phyloP scores from a whole-genome alignment of 75 land plant genomes.

The Isoetes taiwanensis region DNA sequence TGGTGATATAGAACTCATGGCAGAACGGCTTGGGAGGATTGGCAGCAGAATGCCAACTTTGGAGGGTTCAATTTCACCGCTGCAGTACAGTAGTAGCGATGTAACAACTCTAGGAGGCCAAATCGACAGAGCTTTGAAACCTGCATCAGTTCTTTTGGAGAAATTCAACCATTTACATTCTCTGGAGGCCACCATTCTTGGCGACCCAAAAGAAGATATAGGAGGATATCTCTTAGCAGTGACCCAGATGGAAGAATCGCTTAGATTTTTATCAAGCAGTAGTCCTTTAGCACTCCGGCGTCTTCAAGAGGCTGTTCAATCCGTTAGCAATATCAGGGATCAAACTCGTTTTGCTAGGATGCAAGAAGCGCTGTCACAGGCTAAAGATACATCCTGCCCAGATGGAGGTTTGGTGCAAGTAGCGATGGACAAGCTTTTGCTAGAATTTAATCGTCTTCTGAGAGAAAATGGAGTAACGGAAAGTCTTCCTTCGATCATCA shows the following conservation, averaged over 20 bases:
- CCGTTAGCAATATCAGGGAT: background rate
- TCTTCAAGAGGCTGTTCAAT: slow-evolving; percentile 44
- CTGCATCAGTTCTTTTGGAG: slow-evolving; percentile 42
- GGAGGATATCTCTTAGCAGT: slow-evolving; percentile 24
- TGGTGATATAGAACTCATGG: slow-evolving; percentile 12
- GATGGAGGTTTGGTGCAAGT: slow-evolving; percentile 44
- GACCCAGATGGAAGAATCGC: slow-evolving; percentile 47
- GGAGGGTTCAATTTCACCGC: slow-evolving; percentile 34
- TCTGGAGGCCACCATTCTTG: slow-evolving; percentile 32
- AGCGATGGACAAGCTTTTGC: slow-evolving; percentile 44
- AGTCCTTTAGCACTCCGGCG: slow-evolving; percentile 39
- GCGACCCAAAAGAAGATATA: slow-evolving; percentile 28
- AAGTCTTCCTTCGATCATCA: background rate
- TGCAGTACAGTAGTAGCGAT: slow-evolving; percentile 13
- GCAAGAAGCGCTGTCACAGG: background rate
- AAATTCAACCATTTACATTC: slow-evolving; percentile 47
- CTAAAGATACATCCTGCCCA: slow-evolving; percentile 10
- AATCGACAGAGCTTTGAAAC: slow-evolving; percentile 40
- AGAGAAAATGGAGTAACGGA: slow-evolving; percentile 27
- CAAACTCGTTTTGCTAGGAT: background rate
- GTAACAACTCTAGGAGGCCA: slow-evolving; percentile 16
- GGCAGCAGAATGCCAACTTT: slow-evolving; percentile 30
- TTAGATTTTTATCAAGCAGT: slow-evolving; percentile 41
- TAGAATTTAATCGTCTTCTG: slow-evolving; percentile 43
- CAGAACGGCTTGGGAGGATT: slow-evolving; percentile 35